Evolutionary conservation across 202 grass and related monocot genomes (phyloP).

Genomic region (Zoysia matrella): DNA sequence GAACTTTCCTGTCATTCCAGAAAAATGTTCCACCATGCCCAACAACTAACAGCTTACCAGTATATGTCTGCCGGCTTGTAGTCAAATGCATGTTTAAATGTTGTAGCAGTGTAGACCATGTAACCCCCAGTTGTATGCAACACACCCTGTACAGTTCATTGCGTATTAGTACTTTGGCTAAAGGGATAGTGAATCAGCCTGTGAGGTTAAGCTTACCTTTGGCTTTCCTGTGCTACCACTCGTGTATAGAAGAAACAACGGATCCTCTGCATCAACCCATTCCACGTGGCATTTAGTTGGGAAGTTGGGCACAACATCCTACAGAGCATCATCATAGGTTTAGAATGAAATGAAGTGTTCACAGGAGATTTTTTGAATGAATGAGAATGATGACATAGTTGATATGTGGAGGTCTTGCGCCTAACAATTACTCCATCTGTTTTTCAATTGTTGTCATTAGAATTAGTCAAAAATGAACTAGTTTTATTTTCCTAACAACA

Average conservation of each 20-base stretch:
- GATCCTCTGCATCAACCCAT: slow-evolving; percentile 74
- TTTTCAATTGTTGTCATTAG: too few species aligned
- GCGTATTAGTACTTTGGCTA: slow-evolving; percentile 21
- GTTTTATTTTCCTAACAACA: too few species aligned
- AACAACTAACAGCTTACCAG: slow-evolving; percentile 59
- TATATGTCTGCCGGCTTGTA: slow-evolving; percentile 93
- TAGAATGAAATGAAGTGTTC: slow-evolving; percentile 16
- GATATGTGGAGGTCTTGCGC: background rate
- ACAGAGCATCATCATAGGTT: slow-evolving; percentile 19
- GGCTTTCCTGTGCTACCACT: slow-evolving; percentile 99
- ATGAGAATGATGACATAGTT: background rate
- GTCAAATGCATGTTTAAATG: slow-evolving; percentile 98
- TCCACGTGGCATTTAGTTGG: slow-evolving; percentile 80
- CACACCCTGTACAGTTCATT: slow-evolving; percentile 76
- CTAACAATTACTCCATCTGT: background rate
- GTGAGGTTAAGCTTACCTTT: slow-evolving; percentile 62
- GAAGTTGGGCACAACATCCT: slow-evolving; percentile 89
- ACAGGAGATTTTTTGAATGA: background rate
- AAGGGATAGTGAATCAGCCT: slow-evolving; percentile 25
- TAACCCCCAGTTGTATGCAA: slow-evolving; percentile 98
- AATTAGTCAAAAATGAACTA: too few species aligned
- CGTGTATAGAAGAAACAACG: slow-evolving; percentile 72
- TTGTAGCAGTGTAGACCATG: slow-evolving; percentile 93
- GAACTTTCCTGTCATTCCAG: slow-evolving; percentile 3
- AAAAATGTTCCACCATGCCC: background rate